These are phyloP conservation scores for Phytophthora kernoviae DNA, from an alignment of 352 stramenopile species.

Conservation along the genomic window DNA sequence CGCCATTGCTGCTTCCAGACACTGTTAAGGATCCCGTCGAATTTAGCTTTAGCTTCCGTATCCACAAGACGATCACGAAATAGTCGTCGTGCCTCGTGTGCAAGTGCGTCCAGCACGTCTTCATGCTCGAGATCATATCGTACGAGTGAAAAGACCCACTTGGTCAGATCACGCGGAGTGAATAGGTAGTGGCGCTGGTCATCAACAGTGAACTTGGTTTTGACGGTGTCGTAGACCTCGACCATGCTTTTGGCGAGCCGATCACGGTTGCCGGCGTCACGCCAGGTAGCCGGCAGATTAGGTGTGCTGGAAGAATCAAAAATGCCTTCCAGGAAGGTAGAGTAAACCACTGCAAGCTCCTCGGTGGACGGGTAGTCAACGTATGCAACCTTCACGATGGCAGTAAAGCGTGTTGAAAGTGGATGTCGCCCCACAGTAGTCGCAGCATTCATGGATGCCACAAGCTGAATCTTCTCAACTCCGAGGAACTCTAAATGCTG, in stretches of 20 bases:
- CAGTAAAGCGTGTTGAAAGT: constrained; percentile 94
- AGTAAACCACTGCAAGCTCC: constrained; percentile 92
- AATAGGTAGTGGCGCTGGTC: constrained; percentile 96
- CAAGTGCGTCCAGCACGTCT: constrained; percentile 90
- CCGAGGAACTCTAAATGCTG: constrained; percentile 93
- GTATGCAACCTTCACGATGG: constrained; percentile 92
- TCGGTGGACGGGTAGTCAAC: constrained; percentile 93
- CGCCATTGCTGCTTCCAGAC: constrained; percentile 89
- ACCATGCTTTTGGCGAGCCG: constrained; percentile 90
- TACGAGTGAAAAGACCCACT: constrained; percentile 90
- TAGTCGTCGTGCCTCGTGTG: constrained; percentile 87
- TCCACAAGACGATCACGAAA: constrained; percentile 93
- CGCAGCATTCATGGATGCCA: constrained; percentile 94
- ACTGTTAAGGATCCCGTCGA: constrained; percentile 85
- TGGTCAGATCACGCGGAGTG: constrained; percentile 92
- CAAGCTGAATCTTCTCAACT: constrained; percentile 94
- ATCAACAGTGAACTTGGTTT: constrained; percentile 92
- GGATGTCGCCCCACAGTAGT: constrained; percentile 93
- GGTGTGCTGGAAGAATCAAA: constrained; percentile 51
- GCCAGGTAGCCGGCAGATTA: constrained; percentile 51
- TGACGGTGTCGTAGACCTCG: constrained; percentile 90
- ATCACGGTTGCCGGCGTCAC: constrained; percentile 64
- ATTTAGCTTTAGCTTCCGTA: constrained; percentile 69
- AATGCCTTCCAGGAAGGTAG: constrained; percentile 85
- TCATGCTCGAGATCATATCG: constrained; percentile 91